phyloP scores from a whole-genome alignment of 371 early-diverging fungal genomes.

The Zychaea mexicana region DNA sequence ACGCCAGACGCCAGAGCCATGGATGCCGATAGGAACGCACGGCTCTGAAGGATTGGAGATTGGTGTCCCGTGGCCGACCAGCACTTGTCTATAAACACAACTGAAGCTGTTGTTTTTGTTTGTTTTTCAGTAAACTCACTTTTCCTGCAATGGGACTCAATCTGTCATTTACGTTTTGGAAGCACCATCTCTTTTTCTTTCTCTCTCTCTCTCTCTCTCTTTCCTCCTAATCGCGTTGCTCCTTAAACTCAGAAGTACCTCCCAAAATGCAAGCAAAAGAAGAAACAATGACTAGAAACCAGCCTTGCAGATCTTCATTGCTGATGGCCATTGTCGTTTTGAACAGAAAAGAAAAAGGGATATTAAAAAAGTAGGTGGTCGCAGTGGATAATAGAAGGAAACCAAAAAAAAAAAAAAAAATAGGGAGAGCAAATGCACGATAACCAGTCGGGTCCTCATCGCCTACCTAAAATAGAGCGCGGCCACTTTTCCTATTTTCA shows the following conservation, averaged over 20 bases:
- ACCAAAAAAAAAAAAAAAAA: too few relatives aligned
- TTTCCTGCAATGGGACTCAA: not conserved
- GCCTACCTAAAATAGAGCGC: not conserved
- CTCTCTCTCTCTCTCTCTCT: too few relatives aligned
- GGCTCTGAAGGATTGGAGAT: slow-evolving; percentile 25
- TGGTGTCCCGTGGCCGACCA: not conserved
- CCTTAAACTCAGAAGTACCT: too few relatives aligned
- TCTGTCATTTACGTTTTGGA: too few relatives aligned
- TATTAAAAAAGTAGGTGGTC: not conserved
- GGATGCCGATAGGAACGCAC: slow-evolving; percentile 33
- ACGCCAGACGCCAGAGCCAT: slow-evolving; percentile 47
- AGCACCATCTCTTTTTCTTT: not conserved
- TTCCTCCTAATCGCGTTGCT: too few relatives aligned
- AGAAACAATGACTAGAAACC: slow-evolving; percentile 35
- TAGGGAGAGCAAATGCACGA: not conserved
- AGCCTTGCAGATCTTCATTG: slow-evolving; percentile 22
- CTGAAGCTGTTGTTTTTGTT: slow-evolving; percentile 18
- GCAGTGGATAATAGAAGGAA: not conserved
- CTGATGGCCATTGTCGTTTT: slow-evolving; percentile 6
- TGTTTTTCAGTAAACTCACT: not conserved
- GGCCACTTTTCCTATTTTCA: not conserved
- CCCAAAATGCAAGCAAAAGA: slow-evolving; percentile 40
- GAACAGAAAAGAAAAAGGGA: not conserved
- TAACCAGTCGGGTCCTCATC: not conserved
- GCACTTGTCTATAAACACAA: slow-evolving; percentile 20